Conservation (phyloP, 129 eudicot species). For the Oenanthe sinensis region DNA sequence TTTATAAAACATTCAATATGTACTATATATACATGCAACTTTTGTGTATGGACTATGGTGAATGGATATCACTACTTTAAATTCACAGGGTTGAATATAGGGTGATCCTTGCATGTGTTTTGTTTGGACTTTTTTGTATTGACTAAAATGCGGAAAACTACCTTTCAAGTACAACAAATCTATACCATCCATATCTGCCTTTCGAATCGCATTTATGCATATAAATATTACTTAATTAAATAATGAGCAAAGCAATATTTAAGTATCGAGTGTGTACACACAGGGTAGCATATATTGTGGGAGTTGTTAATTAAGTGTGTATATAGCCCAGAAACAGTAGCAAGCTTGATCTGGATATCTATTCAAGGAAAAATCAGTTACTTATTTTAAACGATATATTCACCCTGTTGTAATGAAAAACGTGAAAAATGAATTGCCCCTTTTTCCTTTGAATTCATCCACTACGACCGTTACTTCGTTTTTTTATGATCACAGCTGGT, state of each 20-base stretch:
- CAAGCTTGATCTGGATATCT: background rate
- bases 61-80: background rate
- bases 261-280: too few relatives aligned
- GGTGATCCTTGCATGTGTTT: background rate
- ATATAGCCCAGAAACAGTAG: conserved; percentile 1
- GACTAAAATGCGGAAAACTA: background rate
- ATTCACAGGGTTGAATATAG: background rate
- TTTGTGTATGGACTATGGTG: too few relatives aligned
- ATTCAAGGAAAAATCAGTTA: background rate
- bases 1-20: background rate
- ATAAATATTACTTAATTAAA: too few relatives aligned
- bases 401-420: background rate
- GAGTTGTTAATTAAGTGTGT: background rate
- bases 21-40: background rate
- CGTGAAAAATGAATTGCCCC: background rate
- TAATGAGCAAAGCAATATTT: too few relatives aligned
- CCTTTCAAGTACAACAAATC: background rate
- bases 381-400: background rate
- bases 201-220: background rate
- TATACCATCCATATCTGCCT: background rate
- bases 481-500: background rate
- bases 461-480: background rate
- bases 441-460: background rate
- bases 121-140: background rate
- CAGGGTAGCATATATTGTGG: background rate